phyloP scores from a whole-genome alignment of 257 asterid species.

The Ophiorrhiza pumila region DNA sequence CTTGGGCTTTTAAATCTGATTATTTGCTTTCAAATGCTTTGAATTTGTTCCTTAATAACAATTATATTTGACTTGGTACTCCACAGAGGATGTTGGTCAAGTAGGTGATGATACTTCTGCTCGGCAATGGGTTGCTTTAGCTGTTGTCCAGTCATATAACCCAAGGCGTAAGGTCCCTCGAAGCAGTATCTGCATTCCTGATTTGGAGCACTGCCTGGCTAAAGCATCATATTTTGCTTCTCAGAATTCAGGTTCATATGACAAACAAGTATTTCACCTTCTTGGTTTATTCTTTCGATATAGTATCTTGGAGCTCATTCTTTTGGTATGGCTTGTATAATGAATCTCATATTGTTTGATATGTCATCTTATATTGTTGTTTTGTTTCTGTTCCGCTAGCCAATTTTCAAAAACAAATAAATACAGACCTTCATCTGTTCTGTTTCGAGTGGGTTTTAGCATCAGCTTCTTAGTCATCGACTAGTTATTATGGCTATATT shows the following conservation, averaged over 20 bases:
- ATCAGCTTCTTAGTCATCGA: not conserved
- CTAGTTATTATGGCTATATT: not conserved
- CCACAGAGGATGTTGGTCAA: slow-evolving; percentile 50
- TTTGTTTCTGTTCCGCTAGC: not conserved
- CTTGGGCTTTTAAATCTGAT: slow-evolving; percentile 13
- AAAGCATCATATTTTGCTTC: slow-evolving; percentile 81
- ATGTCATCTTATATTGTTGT: not conserved
- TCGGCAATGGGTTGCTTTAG: slow-evolving; percentile 82
- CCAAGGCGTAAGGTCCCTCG: slow-evolving; percentile 80
- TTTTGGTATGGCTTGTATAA: not conserved
- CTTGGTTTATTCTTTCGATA: not conserved
- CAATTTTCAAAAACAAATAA: not conserved
- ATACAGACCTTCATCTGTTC: not conserved
- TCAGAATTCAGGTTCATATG: slow-evolving; percentile 54
- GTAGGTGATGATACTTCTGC: slow-evolving; percentile 32
- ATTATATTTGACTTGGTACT: slow-evolving; percentile 1
- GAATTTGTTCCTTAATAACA: not conserved
- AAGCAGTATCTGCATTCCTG: slow-evolving; percentile 60
- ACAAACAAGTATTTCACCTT: not conserved
- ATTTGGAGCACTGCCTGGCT: slow-evolving; percentile 74
- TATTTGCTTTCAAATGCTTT: slow-evolving; percentile 12
- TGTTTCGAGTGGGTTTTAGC: not conserved
- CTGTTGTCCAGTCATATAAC: slow-evolving; percentile 86
- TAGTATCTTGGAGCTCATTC: not conserved
- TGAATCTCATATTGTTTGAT: not conserved